These are phyloP conservation scores for Lagenaria siceraria DNA, from an alignment of 306 rosid species.

Conservation along the genomic window DNA sequence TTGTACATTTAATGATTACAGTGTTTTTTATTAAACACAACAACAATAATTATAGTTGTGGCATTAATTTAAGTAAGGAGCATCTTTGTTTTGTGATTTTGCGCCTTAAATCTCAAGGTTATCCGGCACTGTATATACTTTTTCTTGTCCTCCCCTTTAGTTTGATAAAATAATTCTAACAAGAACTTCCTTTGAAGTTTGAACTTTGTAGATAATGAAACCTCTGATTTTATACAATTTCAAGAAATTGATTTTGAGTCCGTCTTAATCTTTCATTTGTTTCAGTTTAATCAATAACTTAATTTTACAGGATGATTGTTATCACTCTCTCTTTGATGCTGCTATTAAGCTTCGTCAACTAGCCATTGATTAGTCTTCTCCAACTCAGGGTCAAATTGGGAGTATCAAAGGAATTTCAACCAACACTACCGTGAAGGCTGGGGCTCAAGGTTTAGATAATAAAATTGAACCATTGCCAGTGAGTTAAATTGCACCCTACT, in stretches of 20 bases:
- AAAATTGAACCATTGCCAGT: constrained; percentile 27
- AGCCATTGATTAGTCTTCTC: constrained; percentile 78
- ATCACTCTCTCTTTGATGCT: constrained; percentile 89
- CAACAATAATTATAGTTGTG: neutral
- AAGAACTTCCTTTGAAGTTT: neutral
- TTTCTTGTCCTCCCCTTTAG: neutral
- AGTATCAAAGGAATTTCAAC: constrained; percentile 37
- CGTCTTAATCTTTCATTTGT: neutral
- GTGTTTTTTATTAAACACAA: neutral
- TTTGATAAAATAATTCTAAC: neutral
- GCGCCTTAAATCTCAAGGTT: neutral
- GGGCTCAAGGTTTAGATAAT: constrained; percentile 26
- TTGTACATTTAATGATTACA: neutral
- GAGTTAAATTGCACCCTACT: neutral
- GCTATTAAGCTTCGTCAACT: constrained; percentile 77
- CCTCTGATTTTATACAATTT: neutral
- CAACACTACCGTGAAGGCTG: constrained; percentile 46
- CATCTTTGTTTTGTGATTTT: neutral
- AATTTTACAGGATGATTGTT: constrained; percentile 63
- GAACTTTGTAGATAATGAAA: neutral
- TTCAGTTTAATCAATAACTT: constrained; percentile 9
- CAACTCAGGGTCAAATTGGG: constrained; percentile 53
- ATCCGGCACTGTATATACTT: neutral
- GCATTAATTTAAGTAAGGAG: neutral
- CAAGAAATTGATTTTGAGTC: neutral